A percentile compares a stretch with the other conserved stretches of the same genome.
phyloP scores from a whole-genome alignment of 2,329 filamentous ascomycete species.

The Daldinia sp. region DNA sequence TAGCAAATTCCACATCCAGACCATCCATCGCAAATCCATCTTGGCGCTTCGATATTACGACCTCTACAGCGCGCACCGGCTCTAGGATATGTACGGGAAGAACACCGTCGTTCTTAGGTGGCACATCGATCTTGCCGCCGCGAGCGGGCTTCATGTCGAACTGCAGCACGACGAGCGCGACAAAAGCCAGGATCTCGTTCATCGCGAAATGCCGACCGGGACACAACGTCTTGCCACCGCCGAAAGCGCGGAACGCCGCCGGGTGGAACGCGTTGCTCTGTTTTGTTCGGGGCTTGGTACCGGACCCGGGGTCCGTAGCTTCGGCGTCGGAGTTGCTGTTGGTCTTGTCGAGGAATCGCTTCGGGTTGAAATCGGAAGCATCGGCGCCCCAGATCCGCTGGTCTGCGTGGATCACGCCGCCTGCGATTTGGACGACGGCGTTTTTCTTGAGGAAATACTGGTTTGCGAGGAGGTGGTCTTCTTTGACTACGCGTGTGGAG shows the following conservation, averaged over 20 bases:
- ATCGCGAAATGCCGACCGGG: slow-evolving; percentile 52
- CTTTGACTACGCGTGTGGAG: slow-evolving; percentile 54
- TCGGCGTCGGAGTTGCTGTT: slow-evolving; percentile 12
- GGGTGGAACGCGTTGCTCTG: slow-evolving; percentile 38
- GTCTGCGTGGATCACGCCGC: slow-evolving; percentile 53
- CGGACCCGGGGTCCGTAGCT: background rate
- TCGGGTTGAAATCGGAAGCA: slow-evolving; percentile 51
- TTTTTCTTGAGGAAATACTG: slow-evolving; percentile 54
- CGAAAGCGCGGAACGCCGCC: slow-evolving; percentile 50
- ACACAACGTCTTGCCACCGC: slow-evolving; percentile 52
- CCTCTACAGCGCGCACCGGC: slow-evolving; percentile 39
- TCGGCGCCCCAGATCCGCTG: slow-evolving; percentile 55
- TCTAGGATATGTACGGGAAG: slow-evolving; percentile 47
- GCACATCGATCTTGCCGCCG: slow-evolving; percentile 39
- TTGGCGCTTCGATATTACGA: slow-evolving; percentile 37
- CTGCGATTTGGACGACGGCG: slow-evolving; percentile 54
- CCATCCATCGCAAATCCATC: background rate
- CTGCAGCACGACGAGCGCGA: slow-evolving; percentile 45
- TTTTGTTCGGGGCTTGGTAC: background rate
- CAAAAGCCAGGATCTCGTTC: slow-evolving; percentile 50
- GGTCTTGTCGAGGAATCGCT: slow-evolving; percentile 49
- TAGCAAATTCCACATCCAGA: slow-evolving; percentile 25
- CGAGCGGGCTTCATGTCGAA: slow-evolving; percentile 43
- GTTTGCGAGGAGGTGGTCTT: slow-evolving; percentile 52
- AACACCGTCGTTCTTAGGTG: slow-evolving; percentile 44